Evolutionary conservation across 2,329 filamentous ascomycete genomes (phyloP).

Genomic region (Clarireedia monteithiana): DNA sequence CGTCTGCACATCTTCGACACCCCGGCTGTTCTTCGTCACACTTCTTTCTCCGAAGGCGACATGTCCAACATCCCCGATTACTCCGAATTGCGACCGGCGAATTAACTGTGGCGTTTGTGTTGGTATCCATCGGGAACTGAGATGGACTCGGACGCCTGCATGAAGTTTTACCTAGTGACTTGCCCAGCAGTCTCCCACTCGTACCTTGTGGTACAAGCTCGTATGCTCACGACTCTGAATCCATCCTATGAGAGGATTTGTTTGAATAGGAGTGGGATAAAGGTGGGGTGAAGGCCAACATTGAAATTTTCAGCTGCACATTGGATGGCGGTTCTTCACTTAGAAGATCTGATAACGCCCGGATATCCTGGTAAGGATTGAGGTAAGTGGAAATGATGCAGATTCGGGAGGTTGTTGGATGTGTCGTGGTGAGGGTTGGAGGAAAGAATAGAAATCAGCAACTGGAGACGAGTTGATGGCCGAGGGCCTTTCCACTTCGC

Average conservation of each 20-base stretch:
- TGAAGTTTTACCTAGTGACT: not conserved
- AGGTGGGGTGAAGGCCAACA: not conserved
- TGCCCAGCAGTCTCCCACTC: too few species aligned
- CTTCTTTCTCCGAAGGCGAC: constrained; percentile 56
- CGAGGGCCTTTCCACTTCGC: not conserved
- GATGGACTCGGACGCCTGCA: not conserved
- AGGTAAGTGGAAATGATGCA: too few species aligned
- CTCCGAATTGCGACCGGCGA: constrained; percentile 10
- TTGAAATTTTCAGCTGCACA: not conserved
- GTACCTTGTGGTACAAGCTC: not conserved
- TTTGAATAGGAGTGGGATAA: not conserved
- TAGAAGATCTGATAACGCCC: too few species aligned
- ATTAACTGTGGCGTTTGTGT: not conserved
- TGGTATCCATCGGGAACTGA: not conserved
- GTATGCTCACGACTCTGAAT: not conserved
- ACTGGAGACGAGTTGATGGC: not conserved
- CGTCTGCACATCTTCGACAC: constrained; percentile 48
- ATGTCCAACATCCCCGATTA: constrained; percentile 51
- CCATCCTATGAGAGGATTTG: not conserved
- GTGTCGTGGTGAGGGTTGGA: not conserved
- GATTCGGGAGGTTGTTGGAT: too few species aligned
- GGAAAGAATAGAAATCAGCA: not conserved
- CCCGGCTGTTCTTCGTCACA: constrained; percentile 53
- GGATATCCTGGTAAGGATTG: not conserved
- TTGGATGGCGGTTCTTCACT: too few species aligned